These are phyloP conservation scores for Trametes cingulata DNA, from an alignment of 768 basidiomycete species.

Conservation along the genomic window DNA sequence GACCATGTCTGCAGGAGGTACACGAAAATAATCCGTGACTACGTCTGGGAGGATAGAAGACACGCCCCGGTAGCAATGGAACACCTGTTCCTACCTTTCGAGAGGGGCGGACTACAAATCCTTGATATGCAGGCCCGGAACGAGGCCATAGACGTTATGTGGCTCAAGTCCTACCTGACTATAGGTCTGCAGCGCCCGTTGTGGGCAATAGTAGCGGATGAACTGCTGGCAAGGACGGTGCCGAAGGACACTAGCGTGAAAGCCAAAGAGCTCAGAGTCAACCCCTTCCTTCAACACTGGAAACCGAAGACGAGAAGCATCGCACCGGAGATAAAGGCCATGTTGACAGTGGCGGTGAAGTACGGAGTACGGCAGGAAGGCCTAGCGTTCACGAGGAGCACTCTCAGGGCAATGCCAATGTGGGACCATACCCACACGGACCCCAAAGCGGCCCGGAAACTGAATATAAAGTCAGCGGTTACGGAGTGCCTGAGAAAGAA, in stretches of 20 bases:
- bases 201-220: constrained; percentile 10
- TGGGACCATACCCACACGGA: not conserved
- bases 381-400: not conserved
- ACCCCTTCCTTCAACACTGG: constrained; percentile 13
- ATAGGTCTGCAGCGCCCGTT: not conserved
- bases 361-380: constrained; percentile 1
- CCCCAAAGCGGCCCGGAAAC: not conserved
- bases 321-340: not conserved
- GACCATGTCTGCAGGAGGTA: not conserved
- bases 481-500: not conserved
- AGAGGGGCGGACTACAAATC: constrained; percentile 1
- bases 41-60: constrained; percentile 9
- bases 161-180: not conserved
- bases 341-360: not conserved
- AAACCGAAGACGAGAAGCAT: not conserved
- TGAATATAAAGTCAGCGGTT: not conserved
- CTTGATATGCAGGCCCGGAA: constrained; percentile 9
- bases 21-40: not conserved
- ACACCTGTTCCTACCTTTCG: not conserved
- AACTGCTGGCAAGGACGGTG: not conserved
- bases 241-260: not conserved
- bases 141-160: not conserved
- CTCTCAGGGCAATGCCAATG: too few species aligned
- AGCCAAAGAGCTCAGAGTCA: not conserved
- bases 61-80: not conserved